Evolutionary conservation across 1,284 basidiomycete species (phyloP), one percentile per base, ranked within the genome.

Genomic region (Moesziomyces aphidis): DNA sequence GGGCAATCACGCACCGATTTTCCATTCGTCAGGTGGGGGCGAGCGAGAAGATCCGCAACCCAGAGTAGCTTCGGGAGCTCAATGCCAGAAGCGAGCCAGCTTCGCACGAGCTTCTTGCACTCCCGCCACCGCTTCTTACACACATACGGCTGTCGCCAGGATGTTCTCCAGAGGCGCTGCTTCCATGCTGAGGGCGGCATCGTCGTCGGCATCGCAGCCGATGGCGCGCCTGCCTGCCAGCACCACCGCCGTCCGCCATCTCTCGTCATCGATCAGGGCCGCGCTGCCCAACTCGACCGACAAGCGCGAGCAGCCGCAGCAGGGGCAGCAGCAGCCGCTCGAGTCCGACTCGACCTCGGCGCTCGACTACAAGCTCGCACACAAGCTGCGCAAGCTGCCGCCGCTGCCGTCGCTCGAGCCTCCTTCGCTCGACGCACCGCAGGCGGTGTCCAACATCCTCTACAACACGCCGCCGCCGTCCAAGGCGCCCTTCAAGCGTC

Each of bases 401-500:
- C 81, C 82, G 5, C 77, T 85, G 9, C 83, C 81, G 3, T 73
- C 73, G 34, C 77, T 83, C 45, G 82, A 83, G 50, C 80, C 80
- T 22, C 83, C 77, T 19, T 77, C 66, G 48, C 79, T 83, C 74
- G 76, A 78, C 11, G 82, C 85, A 1, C 78, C 82, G 24, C 72
- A 83, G 54, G 84, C 83, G 13, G 83, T 86, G 10, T 80, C 79
- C 70, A 85, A 85, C 70, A 85, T 86, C 58, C 73, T 86, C 19
- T 85, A 84, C 80, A 97, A 97, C 85, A 97, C 95, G 8, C 95
- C 95, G 8, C 92, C 95, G 21, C 94, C 95, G 1, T 94, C 91
- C 83, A 86, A 91, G 58, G 93, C 97, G 85, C 95, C 95, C 2
- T 97, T 91, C 87, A 97, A 97, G 89, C 93, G 93, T 92, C 97